These are phyloP conservation scores for Phytopythium vexans DNA, from an alignment of 352 stramenopile species.

Conservation along the genomic window DNA sequence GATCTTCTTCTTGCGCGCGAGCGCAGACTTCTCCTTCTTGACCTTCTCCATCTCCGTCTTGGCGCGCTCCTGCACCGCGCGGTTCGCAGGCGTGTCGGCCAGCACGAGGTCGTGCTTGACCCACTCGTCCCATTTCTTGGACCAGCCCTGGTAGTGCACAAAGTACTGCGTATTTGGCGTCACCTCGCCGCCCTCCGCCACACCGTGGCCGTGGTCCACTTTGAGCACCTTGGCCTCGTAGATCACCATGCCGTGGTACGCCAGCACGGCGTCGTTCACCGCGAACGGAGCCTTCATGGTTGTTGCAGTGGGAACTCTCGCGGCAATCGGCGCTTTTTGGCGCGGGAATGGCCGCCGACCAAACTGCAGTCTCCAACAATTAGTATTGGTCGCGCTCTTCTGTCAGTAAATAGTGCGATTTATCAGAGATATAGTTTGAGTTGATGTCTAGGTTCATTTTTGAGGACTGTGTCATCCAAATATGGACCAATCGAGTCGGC, in stretches of 20 bases:
- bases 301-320: background rate
- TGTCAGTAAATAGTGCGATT: too few species aligned
- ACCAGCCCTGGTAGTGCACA: constrained; percentile 90
- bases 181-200: constrained; percentile 24
- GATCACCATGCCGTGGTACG: constrained; percentile 80
- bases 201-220: constrained; percentile 68
- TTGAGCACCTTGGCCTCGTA: constrained; percentile 86
- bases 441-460: background rate
- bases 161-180: constrained; percentile 70
- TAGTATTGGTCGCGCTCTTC: too few species aligned
- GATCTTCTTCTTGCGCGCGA: constrained; percentile 59
- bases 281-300: constrained; percentile 23
- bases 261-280: constrained; percentile 69
- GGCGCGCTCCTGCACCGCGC: constrained; percentile 48
- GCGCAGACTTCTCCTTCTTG: constrained; percentile 59
- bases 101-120: constrained; percentile 68
- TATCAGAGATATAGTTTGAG: background rate
- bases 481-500: background rate
- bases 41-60: constrained; percentile 37
- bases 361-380: too few species aligned
- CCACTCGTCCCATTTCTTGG: constrained; percentile 92
- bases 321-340: background rate
- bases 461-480: background rate
- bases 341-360: background rate
- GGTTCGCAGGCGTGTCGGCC: constrained; percentile 60